Evolutionary conservation across 768 basidiomycete species (phyloP), one percentile per base, ranked within the genome.

Genomic region (Termitomyces sp.): DNA sequence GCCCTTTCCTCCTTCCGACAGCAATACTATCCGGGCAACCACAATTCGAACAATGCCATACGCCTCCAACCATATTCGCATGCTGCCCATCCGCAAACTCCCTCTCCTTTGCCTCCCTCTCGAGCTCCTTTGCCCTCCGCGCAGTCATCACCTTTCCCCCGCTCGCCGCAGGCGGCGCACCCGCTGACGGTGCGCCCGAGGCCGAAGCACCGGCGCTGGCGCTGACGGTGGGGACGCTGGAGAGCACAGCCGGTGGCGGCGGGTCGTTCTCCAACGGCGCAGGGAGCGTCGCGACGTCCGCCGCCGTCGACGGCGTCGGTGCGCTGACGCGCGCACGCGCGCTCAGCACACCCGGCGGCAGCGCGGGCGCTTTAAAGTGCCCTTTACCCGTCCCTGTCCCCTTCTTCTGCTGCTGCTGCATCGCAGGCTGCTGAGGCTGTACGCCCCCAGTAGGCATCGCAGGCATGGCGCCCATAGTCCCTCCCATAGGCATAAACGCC

Each of bases 31-130:
- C 93, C 0, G 94, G 94, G 67, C 90, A 90, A 5, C 94, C 94
- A 64, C 92, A 97, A 66, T 94, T 96, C 20, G 92, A 93, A 68
- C 94, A 98, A 72, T 94, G 92, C 94, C 94, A 97, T 4, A 90
- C 79, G 1, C 91, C 92, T 62, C 94, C 76, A 67, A 94, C 88
- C 64, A 83, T 78, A 67, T 92, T 90, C 39, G 86, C 79, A 65
- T 90, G 90, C 66, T 91, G 89, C 8, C 90, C 88, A 64, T 92
- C 87, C 41, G 85, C 86, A 66, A 86, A 90, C 70, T 90, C 90
- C 66, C 79, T 86, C 69, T 90, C 88, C 69, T 92, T 92, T 22
- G 91, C 90, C 66, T 91, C 89, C 34, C 87, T 74, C 72, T 91
- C 90, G 14, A 84, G 76, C 68, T 92, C 91, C 71, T 87, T 88